Conservation (phyloP, 2,329 filamentous ascomycete genomes). For the Cladosporium sp. region DNA sequence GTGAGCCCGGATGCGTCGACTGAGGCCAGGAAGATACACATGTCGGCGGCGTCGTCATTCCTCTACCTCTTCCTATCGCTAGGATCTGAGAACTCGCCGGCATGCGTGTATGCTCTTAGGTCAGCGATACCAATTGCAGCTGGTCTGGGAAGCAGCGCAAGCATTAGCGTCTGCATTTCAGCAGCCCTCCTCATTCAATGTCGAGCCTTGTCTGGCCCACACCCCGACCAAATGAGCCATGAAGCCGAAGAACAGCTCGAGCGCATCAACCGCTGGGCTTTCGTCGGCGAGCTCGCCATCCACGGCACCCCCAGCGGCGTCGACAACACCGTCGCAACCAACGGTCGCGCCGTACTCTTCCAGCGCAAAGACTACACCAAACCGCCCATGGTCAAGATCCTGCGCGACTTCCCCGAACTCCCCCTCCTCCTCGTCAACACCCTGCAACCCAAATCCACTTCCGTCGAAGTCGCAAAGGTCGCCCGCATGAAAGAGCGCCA, state of each 20-base stretch:
- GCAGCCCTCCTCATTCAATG: constrained; percentile 79
- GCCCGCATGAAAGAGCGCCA: constrained; percentile 68
- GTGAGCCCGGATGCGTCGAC: constrained; percentile 69
- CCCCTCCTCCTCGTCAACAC: constrained; percentile 90
- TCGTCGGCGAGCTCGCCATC: constrained; percentile 95
- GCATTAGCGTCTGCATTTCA: constrained; percentile 84
- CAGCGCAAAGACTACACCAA: constrained; percentile 70
- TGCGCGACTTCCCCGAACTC: constrained; percentile 89
- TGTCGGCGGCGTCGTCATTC: constrained; percentile 78
- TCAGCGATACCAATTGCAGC: constrained; percentile 93
- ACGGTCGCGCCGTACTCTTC: constrained; percentile 93
- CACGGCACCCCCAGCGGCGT: constrained; percentile 96
- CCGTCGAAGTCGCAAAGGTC: constrained; percentile 84
- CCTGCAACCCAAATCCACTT: constrained; percentile 80
- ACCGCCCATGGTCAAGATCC: constrained; percentile 71
- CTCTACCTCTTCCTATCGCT: constrained; percentile 91
- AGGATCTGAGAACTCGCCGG: constrained; percentile 73
- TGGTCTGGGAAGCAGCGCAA: constrained; percentile 90
- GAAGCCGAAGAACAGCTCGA: constrained; percentile 91
- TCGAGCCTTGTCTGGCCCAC: constrained; percentile 82
- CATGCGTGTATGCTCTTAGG: constrained; percentile 84
- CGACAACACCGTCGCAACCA: constrained; percentile 92
- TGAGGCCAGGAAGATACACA: constrained; percentile 78
- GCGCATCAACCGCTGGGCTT: constrained; percentile 96
- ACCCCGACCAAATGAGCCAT: constrained; percentile 82